Evolutionary conservation across 352 stramenopile species (phyloP), one percentile per base, ranked within the genome.

Genomic region (Phytopythium sindhum): DNA sequence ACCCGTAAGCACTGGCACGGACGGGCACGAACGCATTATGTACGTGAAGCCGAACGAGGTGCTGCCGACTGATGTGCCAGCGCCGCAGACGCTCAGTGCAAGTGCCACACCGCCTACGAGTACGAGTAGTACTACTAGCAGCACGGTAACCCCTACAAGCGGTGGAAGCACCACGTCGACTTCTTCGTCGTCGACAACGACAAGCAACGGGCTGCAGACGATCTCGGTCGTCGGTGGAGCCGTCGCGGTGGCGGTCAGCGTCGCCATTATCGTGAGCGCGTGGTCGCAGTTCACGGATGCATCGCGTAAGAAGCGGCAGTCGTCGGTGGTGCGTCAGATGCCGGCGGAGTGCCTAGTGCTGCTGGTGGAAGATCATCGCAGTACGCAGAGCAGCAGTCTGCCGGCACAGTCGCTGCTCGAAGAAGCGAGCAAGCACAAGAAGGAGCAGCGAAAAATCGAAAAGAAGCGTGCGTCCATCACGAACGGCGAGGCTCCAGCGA

Each of bases 281-380:
- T 95, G 87, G 87, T 90, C 84, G 1, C 78, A 91, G 56, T 94
- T 91, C 70, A 90, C 81, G 5, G 85, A 93, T 12, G 85, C 65
- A 47, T 79, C 80, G 4, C 87, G 69, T 37, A 78, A 82, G 53
- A 83, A 69, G 59, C 79, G 72, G 7, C 87, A 95, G 65, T 78
- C 85, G n/a, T 76, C 82, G 47, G 77, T 80, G 2, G 81, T 95
- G 24, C 77, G 84, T 50, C 67, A 88, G 10, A 93, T 95, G 85
- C 82, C 87, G 14, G 73, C 75, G 19, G 75, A 88, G 63, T 89
- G 80, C 35, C 70, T 95, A 44, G 59, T 92, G 37, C 60, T 93
- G 8, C 45, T 95, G 48, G 77, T 93, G 51, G 79, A 94, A 63
- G 85, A 93, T 51, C 70, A 85, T 24, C 69, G 76, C 17, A 73